A percentile compares a stretch with the other conserved stretches of the same genome.
Evolutionary conservation across 2,329 filamentous ascomycete species (phyloP).

Genomic region (Pseudocercospora fijiensis): DNA sequence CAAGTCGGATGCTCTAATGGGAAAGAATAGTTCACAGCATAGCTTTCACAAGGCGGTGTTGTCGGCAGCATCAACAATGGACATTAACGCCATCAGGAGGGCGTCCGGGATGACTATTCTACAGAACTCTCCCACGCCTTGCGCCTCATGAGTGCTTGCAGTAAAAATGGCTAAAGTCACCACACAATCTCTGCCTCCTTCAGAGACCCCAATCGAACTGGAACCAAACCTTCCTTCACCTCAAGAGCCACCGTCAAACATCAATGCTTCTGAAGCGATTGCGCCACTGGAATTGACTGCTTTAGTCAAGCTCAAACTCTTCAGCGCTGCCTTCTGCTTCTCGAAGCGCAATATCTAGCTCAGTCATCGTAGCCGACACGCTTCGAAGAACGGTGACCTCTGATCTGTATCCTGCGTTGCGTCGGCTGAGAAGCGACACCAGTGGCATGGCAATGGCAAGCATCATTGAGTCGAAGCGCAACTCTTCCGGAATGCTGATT

Average conservation of each 20-base stretch:
- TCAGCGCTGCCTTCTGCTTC: slow-evolving; percentile 61
- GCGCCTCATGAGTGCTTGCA: not conserved
- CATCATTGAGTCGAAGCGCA: no score
- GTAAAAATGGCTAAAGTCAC: not conserved
- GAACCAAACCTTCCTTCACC: not conserved
- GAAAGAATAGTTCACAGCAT: not conserved
- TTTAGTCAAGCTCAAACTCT: slow-evolving; percentile 47
- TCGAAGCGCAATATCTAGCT: no score
- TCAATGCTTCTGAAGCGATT: slow-evolving; percentile 5
- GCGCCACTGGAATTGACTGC: slow-evolving; percentile 10
- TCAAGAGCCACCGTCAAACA: not conserved
- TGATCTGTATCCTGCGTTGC: no score
- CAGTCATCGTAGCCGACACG: no score
- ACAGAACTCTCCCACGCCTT: not conserved
- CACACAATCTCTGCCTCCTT: not conserved
- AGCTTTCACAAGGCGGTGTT: not conserved
- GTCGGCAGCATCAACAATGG: not conserved
- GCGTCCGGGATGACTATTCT: not conserved
- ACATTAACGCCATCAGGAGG: not conserved
- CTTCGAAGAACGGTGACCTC: no score
- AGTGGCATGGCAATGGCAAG: no score
- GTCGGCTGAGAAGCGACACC: no score
- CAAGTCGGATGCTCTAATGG: not conserved
- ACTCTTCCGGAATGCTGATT: no score
- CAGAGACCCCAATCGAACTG: not conserved